Conservation (phyloP, 2,329 filamentous ascomycete species). For the Fusarium napiforme region DNA sequence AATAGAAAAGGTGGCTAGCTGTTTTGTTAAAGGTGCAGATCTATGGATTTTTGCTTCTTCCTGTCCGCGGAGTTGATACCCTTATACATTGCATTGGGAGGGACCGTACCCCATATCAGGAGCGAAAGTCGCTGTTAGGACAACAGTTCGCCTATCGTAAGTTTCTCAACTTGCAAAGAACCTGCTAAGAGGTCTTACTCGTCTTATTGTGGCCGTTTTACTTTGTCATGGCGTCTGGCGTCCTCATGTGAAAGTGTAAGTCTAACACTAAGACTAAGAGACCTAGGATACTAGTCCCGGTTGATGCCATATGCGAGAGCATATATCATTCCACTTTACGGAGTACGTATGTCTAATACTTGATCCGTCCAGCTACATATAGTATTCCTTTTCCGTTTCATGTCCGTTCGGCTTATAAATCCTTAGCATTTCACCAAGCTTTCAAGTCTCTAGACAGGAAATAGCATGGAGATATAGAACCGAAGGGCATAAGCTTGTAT, state of each 20-base stretch:
- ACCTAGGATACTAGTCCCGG: not conserved
- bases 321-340: not conserved
- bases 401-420: not conserved
- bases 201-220: not conserved
- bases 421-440: not conserved
- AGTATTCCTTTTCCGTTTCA: not conserved
- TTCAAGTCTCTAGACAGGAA: not conserved
- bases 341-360: not conserved
- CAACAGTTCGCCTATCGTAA: not conserved
- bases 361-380: not conserved
- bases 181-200: constrained; percentile 7
- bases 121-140: not conserved
- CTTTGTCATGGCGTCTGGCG: not conserved
- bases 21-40: constrained; percentile 40
- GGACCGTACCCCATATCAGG: not conserved
- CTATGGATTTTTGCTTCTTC: constrained; percentile 17
- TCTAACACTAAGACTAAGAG: not conserved
- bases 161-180: not conserved
- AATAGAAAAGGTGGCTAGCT: constrained; percentile 23
- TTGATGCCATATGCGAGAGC: not conserved
- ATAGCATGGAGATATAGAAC: not conserved
- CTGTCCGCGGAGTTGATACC: not conserved
- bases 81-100: not conserved
- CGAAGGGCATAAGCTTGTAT: not conserved
- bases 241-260: not conserved